phyloP scores from a whole-genome alignment of 257 asterid species.

The Salvia miltiorrhiza region DNA sequence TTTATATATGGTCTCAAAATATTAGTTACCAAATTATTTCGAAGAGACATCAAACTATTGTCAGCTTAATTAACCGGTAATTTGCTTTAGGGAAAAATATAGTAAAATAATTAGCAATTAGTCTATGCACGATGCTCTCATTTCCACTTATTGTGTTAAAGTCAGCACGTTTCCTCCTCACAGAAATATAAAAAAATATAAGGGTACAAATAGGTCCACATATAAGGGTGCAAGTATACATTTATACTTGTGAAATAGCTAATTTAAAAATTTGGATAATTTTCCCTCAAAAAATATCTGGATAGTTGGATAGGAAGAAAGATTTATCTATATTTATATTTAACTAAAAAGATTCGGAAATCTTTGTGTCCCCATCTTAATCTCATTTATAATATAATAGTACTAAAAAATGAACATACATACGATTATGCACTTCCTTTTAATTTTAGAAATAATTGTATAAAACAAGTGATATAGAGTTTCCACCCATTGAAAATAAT shows the following conservation, averaged over 20 bases:
- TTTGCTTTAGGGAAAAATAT: too few species aligned
- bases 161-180: conserved; percentile 2
- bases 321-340: not conserved
- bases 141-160: not conserved
- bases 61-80: too few species aligned
- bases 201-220: not conserved
- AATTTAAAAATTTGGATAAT: not conserved
- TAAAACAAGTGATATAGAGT: not conserved
- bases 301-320: not conserved
- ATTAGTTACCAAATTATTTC: too few species aligned
- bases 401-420: not conserved
- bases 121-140: not conserved
- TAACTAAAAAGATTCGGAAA: not conserved
- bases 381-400: not conserved
- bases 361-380: conserved; percentile 6
- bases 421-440: not conserved
- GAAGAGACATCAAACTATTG: too few species aligned
- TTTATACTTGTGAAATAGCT: not conserved
- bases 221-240: not conserved
- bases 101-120: too few species aligned
- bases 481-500: not conserved
- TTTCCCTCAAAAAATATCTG: not conserved
- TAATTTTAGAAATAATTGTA: not conserved
- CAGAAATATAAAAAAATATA: not conserved
- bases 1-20: too few species aligned